phyloP scores from a whole-genome alignment of 352 stramenopile species.

The Phytophthora crassamura region DNA sequence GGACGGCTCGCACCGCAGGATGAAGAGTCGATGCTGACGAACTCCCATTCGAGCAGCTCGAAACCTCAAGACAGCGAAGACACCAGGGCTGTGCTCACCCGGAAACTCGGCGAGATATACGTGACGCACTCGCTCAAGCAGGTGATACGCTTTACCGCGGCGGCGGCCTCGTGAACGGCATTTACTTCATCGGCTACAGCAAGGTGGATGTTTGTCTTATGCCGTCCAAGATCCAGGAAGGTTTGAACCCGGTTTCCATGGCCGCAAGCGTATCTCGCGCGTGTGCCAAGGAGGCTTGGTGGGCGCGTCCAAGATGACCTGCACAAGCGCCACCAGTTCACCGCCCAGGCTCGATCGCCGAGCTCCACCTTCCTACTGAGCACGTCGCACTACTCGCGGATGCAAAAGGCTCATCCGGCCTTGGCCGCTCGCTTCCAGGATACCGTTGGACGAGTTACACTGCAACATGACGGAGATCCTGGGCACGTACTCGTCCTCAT shows the following conservation, averaged over 20 bases:
- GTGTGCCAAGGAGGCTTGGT: conserved; percentile 85
- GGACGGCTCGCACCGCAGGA: conserved; percentile 24
- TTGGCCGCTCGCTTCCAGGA: conserved; percentile 83
- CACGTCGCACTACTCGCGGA: conserved; percentile 70
- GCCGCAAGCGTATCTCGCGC: conserved; percentile 80
- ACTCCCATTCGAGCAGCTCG: background rate
- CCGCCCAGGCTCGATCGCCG: conserved; percentile 64
- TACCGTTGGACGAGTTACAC: too few species aligned
- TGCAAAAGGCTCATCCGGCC: conserved; percentile 70
- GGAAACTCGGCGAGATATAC: conserved; percentile 75
- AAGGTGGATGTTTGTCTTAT: conserved; percentile 89
- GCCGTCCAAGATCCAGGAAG: conserved; percentile 79
- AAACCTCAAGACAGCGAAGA: background rate
- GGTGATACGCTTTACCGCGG: conserved; percentile 77
- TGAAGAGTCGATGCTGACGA: conserved; percentile 4
- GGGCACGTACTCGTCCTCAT: too few species aligned
- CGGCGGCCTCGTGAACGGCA: conserved; percentile 61
- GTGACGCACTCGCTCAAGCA: conserved; percentile 61
- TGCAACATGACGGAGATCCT: too few species aligned
- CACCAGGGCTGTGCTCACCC: conserved; percentile 45
- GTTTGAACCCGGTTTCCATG: conserved; percentile 81
- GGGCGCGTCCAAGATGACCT: conserved; percentile 79
- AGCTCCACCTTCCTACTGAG: conserved; percentile 86
- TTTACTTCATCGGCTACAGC: conserved; percentile 87
- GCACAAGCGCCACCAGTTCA: conserved; percentile 85